These are phyloP conservation scores for Globisporangium radiosum DNA, from an alignment of 352 stramenopile genomes.

Conservation along the genomic window DNA sequence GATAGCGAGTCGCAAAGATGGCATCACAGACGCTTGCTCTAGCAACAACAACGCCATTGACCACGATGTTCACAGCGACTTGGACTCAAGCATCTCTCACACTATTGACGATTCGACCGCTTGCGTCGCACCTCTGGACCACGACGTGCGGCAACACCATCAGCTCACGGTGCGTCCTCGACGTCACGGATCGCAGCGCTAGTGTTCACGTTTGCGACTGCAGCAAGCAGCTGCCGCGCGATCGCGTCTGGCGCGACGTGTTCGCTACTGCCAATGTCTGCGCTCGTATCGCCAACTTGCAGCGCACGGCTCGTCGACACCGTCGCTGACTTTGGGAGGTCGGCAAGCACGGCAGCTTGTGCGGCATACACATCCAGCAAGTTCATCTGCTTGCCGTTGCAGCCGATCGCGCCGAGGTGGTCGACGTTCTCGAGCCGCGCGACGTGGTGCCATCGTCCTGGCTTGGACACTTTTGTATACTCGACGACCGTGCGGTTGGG, in stretches of 20 bases:
- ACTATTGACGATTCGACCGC: too few species aligned
- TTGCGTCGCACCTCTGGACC: too few species aligned
- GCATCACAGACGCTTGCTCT: too few species aligned
- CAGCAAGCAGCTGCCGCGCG: not conserved
- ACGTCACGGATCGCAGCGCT: too few species aligned
- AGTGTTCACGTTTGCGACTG: not conserved
- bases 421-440: conserved; percentile 16
- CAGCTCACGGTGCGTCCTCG: too few species aligned
- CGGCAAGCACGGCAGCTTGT: conserved; percentile 2
- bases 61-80: too few species aligned
- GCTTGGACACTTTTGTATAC: conserved; percentile 11
- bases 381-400: conserved; percentile 5
- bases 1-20: too few species aligned
- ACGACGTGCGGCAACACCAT: too few species aligned
- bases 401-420: conserved; percentile 18
- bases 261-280: not conserved
- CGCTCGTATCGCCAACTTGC: too few species aligned
- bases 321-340: not conserved
- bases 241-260: not conserved
- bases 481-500: conserved; percentile 20
- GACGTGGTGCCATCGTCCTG: conserved; percentile 24
- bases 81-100: too few species aligned
- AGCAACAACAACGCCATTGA: too few species aligned
- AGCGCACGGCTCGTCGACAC: too few species aligned
- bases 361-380: not conserved